Conservation (phyloP, 352 stramenopile genomes). For the Pythium pyrilobum region DNA sequence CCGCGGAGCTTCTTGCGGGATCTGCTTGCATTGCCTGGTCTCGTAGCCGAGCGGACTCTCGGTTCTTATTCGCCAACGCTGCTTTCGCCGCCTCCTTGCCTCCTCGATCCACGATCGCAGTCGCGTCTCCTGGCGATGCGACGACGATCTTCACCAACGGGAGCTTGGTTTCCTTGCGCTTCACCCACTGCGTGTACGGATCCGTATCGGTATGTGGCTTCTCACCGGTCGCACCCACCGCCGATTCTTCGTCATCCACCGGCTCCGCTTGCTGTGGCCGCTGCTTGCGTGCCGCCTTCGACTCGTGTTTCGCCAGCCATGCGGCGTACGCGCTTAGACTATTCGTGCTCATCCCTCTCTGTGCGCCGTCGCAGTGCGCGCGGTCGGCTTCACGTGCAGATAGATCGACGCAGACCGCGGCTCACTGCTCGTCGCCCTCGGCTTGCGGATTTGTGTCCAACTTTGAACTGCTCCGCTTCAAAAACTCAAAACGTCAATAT, state of each 20-base stretch:
- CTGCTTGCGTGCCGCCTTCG: slow-evolving; percentile 6
- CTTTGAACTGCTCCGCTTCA: neutral
- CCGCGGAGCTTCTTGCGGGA: neutral
- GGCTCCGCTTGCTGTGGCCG: neutral
- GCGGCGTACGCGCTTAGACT: slow-evolving; percentile 29
- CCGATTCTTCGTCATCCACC: neutral
- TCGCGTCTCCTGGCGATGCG: neutral
- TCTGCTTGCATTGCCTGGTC: too few species aligned
- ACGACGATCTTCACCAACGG: slow-evolving; percentile 4
- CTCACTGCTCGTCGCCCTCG: neutral
- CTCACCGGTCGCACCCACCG: neutral
- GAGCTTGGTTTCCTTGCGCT: slow-evolving; percentile 18
- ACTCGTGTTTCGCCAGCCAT: slow-evolving; percentile 26
- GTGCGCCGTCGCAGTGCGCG: neutral
- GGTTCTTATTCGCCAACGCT: neutral
- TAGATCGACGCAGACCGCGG: too few species aligned
- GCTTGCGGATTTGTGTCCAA: neutral
- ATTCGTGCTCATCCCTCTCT: slow-evolving; percentile 5
- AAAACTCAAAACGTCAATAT: neutral
- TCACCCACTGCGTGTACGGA: slow-evolving; percentile 8
- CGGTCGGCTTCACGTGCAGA: neutral
- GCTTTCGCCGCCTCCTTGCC: neutral
- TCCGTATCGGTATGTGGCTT: neutral
- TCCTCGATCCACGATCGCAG: neutral
- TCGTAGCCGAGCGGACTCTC: too few species aligned